These are phyloP conservation scores for Cyberlindnera americana DNA, from an alignment of 805 yeast species.

Conservation along the genomic window DNA sequence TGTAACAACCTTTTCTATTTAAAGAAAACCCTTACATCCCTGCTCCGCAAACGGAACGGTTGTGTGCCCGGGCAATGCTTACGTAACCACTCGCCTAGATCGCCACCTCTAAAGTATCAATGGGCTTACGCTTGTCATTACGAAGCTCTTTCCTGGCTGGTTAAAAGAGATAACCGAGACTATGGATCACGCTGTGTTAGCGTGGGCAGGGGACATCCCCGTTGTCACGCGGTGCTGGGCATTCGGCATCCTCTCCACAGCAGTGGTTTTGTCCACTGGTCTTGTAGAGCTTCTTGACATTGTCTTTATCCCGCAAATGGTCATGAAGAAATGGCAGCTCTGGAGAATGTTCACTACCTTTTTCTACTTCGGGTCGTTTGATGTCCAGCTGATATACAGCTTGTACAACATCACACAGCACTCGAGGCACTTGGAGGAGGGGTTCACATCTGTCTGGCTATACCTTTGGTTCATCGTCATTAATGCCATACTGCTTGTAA, in stretches of 20 bases:
- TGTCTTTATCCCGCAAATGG: slow-evolving; percentile 12
- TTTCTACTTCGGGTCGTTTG: slow-evolving; percentile 19
- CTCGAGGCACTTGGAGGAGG: slow-evolving; percentile 17
- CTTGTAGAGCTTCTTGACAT: slow-evolving; percentile 10
- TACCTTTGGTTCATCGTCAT: slow-evolving; percentile 21
- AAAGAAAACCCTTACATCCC: background rate
- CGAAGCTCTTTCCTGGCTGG: too few relatives aligned
- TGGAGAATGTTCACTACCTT: slow-evolving; percentile 25
- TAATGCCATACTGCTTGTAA: slow-evolving; percentile 10
- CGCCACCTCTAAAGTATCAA: too few relatives aligned
- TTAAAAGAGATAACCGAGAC: too few relatives aligned
- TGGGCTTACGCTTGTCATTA: too few relatives aligned
- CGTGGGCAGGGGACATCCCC: slow-evolving; percentile 19
- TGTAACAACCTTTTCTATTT: background rate
- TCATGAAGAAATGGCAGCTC: slow-evolving; percentile 13
- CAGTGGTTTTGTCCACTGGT: slow-evolving; percentile 14
- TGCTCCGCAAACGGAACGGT: background rate
- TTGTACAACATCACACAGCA: slow-evolving; percentile 10
- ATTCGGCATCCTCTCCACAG: slow-evolving; percentile 7
- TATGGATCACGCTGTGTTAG: slow-evolving; percentile 24
- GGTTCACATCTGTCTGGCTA: slow-evolving; percentile 8
- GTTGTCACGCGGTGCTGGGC: slow-evolving; percentile 22
- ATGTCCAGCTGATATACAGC: slow-evolving; percentile 9
- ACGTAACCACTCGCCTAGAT: too few relatives aligned
- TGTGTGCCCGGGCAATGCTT: background rate